Base-by-base conservation (phyloP, 2,329 filamentous ascomycete genomes). In the Ceratocystis alfenasii region DNA sequence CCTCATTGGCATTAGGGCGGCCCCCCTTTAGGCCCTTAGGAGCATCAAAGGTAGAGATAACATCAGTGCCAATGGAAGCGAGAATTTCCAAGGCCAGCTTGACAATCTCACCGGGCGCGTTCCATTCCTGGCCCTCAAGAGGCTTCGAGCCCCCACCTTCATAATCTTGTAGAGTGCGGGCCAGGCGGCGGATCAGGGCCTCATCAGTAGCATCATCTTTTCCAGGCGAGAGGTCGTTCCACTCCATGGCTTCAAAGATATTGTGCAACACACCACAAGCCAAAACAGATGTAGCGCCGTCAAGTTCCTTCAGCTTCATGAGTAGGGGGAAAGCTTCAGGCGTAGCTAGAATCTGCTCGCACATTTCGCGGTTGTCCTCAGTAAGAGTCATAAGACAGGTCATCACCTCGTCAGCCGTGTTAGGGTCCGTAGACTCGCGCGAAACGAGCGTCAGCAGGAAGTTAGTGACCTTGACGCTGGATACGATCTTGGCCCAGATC, bases 191-290 rank as follows among this genome's bases (percentile, higher is more conserved):
- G 33, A 84, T 75, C 25, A 84, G 74, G 2, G 75, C 70, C 30
- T 80, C 80, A 70, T 84, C 81, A 1, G 78, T 81, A 8, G 77
- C 77, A 15, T 76, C 78, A 55, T 78, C 76, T 65, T 76, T 76
- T 1, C 79, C 79, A 1, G 78, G 78, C 55, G 75, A 79, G 67
- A 77, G 74, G 65, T 83, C 81, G 41, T 79, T 77, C 80, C 80
- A 83, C 66, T 79, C 74, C 69, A 82, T 76, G 2, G 78, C 75
- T 5, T 79, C 74, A 71, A 84, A 86, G 45, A 87, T 73, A 68
- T 86, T 86, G 72, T 87, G 85, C 12, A 87, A 76, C 25, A 85
- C 77, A 15, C 82, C 81, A 63, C 83, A 87, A 6, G 83, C 79
- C 7, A 85, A 74, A 44, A 86, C 78, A 1, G 79, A 80, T 66